A percentile compares a stretch with the other conserved stretches of the same genome.
These are phyloP conservation scores for Aspergillus chevalieri DNA, from an alignment of 2,329 filamentous ascomycete genomes.

Conservation along the genomic window DNA sequence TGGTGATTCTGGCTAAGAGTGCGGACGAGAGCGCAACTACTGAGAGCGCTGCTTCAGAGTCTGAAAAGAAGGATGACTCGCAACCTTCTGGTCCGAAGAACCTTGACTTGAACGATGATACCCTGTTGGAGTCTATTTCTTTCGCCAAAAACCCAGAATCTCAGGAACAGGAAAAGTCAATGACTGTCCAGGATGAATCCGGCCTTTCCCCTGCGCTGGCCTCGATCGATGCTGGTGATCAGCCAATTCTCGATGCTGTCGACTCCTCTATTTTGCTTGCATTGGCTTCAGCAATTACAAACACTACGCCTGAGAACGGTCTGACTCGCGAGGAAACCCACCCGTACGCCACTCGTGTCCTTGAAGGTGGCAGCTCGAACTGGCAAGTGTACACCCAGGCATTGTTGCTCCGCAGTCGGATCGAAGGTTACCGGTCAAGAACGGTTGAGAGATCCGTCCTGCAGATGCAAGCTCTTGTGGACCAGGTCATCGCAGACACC, in stretches of 20 bases:
- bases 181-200: constrained; percentile 37
- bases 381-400: constrained; percentile 98
- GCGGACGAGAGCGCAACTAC: constrained; percentile 30
- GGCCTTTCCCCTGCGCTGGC: constrained; percentile 57
- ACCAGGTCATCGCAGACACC: constrained; percentile 89
- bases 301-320: constrained; percentile 75
- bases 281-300: constrained; percentile 78
- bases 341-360: constrained; percentile 81
- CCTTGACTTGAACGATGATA: constrained; percentile 83
- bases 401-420: constrained; percentile 77
- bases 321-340: constrained; percentile 90
- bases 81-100: constrained; percentile 54
- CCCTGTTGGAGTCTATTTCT: constrained; percentile 77
- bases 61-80: constrained; percentile 16
- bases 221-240: constrained; percentile 66
- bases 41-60: constrained; percentile 1
- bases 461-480: constrained; percentile 89
- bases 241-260: constrained; percentile 73
- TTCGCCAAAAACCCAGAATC: constrained; percentile 56
- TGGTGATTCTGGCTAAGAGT: constrained; percentile 85
- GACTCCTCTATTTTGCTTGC: constrained; percentile 84
- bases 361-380: constrained; percentile 84
- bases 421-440: constrained; percentile 79
- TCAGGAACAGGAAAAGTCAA: constrained; percentile 32
- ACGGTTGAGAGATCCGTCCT: constrained; percentile 85